Evolutionary conservation across 1,139 yeast genomes (phyloP).

Genomic region (Barnettozyma hawaiiensis): DNA sequence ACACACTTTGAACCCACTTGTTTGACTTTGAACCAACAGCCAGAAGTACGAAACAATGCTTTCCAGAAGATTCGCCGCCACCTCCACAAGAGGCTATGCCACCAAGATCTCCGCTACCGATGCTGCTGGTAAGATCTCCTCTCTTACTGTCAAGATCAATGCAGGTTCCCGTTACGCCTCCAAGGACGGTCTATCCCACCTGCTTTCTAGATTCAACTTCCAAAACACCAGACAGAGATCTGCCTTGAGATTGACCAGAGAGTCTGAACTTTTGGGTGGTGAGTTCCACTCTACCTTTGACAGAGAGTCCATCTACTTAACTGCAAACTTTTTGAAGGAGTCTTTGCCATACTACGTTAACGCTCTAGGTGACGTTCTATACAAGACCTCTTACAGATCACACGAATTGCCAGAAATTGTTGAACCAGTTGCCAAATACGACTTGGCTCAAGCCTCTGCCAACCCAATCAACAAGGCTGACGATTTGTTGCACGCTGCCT

Average conservation of each 20-base stretch:
- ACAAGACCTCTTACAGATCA: slow-evolving; percentile 69
- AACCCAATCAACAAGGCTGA: slow-evolving; percentile 57
- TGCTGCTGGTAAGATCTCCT: slow-evolving; percentile 49
- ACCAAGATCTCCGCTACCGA: slow-evolving; percentile 42
- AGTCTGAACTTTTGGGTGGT: slow-evolving; percentile 92
- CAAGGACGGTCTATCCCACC: slow-evolving; percentile 81
- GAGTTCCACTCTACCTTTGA: slow-evolving; percentile 60
- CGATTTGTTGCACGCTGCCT: slow-evolving; percentile 73
- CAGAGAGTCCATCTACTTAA: slow-evolving; percentile 79
- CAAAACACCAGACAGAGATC: slow-evolving; percentile 80
- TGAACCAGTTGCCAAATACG: slow-evolving; percentile 67
- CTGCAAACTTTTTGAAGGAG: slow-evolving; percentile 78
- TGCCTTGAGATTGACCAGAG: slow-evolving; percentile 90
- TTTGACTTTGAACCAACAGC: too few relatives aligned
- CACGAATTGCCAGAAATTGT: slow-evolving; percentile 83
- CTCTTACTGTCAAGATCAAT: slow-evolving; percentile 73
- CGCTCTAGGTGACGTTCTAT: slow-evolving; percentile 72
- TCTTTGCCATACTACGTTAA: slow-evolving; percentile 90
- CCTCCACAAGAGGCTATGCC: slow-evolving; percentile 29
- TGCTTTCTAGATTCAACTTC: slow-evolving; percentile 79
- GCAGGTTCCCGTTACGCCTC: slow-evolving; percentile 81
- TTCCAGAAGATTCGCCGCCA: slow-evolving; percentile 26
- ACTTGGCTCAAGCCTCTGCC: slow-evolving; percentile 43
- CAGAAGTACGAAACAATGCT: slow-evolving; percentile 17
- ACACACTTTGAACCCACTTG: too few relatives aligned